A percentile compares a stretch with the other conserved stretches of the same genome.
Evolutionary conservation across 805 yeast genomes (phyloP).

Genomic region (Ogataea zsoltii): DNA sequence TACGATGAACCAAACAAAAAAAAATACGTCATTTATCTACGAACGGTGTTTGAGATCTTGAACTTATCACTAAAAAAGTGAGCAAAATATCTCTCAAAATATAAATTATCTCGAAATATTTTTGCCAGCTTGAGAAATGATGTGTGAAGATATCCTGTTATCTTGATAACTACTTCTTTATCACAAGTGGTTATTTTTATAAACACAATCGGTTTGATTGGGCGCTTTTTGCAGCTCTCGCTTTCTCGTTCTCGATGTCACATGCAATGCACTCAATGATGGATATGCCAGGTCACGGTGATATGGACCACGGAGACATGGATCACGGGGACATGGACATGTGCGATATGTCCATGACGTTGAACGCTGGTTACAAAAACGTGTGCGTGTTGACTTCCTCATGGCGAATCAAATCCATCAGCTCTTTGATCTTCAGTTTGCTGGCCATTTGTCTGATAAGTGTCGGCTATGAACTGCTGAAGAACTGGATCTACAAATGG

Average conservation of each 20-base stretch:
- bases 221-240: no score
- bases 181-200: no score
- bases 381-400: slow-evolving; percentile 42
- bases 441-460: slow-evolving; percentile 34
- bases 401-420: slow-evolving; percentile 40
- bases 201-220: no score
- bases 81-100: not conserved
- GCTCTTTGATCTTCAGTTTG: slow-evolving; percentile 37
- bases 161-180: no score
- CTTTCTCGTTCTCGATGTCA: slow-evolving; percentile 5
- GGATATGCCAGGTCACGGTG: slow-evolving; percentile 18
- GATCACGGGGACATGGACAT: slow-evolving; percentile 26
- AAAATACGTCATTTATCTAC: not conserved
- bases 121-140: no score
- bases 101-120: no score
- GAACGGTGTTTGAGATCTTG: no score
- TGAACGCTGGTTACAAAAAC: slow-evolving; percentile 45
- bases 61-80: not conserved
- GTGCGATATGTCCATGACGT: slow-evolving; percentile 42
- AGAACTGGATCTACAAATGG: slow-evolving; percentile 27
- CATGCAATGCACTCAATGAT: slow-evolving; percentile 11
- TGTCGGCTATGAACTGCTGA: slow-evolving; percentile 39
- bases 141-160: no score
- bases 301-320: slow-evolving; percentile 20
- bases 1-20: slow-evolving; percentile 5